These are phyloP conservation scores for Leishmania guyanensis DNA, from an alignment of 208 protist species.

Conservation along the genomic window DNA sequence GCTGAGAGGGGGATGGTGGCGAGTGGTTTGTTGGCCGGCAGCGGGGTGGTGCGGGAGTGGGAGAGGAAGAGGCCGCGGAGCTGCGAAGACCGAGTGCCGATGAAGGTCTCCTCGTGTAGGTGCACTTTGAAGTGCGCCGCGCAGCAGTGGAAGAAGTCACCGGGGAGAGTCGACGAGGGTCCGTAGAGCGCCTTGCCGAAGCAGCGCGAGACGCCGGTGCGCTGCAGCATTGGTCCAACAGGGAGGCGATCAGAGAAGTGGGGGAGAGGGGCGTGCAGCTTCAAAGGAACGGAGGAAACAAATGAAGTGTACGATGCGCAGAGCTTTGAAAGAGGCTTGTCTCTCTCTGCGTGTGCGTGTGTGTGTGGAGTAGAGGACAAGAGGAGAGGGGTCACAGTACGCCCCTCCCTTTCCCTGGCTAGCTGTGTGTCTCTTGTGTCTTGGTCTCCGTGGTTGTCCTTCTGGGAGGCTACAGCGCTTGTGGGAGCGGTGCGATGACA, in stretches of 20 bases:
- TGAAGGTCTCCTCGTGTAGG: constrained; percentile 77
- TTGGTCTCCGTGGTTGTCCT: neutral
- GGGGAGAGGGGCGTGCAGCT: neutral
- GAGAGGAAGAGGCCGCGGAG: constrained; percentile 80
- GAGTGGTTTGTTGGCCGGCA: constrained; percentile 77
- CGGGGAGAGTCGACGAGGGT: constrained; percentile 62
- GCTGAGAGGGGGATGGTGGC: constrained; percentile 76
- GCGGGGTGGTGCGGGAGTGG: constrained; percentile 15
- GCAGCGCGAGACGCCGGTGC: constrained; percentile 29
- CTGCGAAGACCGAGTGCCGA: constrained; percentile 84
- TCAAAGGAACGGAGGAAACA: neutral
- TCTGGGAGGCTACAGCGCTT: neutral
- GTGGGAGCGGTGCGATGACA: neutral
- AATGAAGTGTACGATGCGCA: neutral
- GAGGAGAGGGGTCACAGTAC: neutral
- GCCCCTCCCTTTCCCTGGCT: neutral
- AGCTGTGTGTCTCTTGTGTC: neutral
- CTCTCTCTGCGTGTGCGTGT: neutral
- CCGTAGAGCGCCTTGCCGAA: constrained; percentile 80
- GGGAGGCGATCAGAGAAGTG: neutral
- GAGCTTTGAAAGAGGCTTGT: neutral
- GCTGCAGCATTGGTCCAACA: constrained; percentile 33
- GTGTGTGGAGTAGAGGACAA: neutral
- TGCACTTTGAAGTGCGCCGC: constrained; percentile 58
- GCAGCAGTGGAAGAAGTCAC: constrained; percentile 76